Evolutionary conservation across 495 filamentous ascomycete species (phyloP), one percentile per base, ranked within the genome.

Genomic region (Achaetomiella virescens): DNA sequence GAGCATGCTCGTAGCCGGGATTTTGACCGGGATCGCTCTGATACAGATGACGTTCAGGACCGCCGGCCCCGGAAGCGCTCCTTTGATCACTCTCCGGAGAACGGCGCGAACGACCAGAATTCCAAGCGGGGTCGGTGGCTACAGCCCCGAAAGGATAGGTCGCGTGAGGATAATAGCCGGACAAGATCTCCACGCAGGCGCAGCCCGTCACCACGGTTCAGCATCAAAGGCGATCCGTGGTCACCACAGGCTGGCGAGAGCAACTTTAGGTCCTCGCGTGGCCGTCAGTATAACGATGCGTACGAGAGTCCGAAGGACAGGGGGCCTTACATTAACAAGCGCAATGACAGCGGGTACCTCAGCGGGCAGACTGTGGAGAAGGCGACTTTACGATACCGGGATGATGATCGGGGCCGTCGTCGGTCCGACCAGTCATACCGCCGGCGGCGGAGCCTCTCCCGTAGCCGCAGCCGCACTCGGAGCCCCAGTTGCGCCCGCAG

Each of bases 321-420:
- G 14, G 52, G 20, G 11, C 46, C 51, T 7, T 53, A 47, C 29
- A 29, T 47, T 3, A 57, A 62, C 27, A 51, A 51, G 47, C 61
- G 66, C 12, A 61, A 68, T 17, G 67, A 70, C 35, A 70, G 67
- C 44, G 67, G 67, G 20, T 70, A 70, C 40, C 61, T 66, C 12
- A 68, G 67, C 38, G 64, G 63, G n/a, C 58, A 65, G 27, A 63
- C 67, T 1, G 50, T 52, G 9, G 61, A 66, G 4, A 63, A 42
- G 48, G 20, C 4, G 31, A 29, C 40, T 3, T 37, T 52, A 5
- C 55, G 51, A 0, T 40, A 59, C 7, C 62, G 66, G 18, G 58
- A 66, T 14, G 55, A 47, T 22, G 54, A 57, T 3, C 38, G 54
- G 6, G 48, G 35, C 3, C 52, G 55, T 24, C 46, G 58, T 7